Conservation (phyloP, 164 flowering plant species). For the Magnolia sinica region DNA sequence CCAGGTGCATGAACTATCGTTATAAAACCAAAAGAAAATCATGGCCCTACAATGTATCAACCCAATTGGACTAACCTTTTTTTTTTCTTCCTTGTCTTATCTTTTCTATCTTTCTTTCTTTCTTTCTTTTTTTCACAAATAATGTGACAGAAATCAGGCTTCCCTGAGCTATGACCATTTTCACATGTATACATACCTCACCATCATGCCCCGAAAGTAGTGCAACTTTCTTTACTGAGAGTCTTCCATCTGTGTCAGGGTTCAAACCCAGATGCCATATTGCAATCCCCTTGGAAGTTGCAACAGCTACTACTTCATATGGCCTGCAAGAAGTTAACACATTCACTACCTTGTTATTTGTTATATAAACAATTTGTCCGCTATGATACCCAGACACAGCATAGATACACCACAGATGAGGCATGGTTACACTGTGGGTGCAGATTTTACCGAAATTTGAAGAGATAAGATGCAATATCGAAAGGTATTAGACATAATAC, state of each 20-base stretch:
- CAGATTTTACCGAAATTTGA: no score
- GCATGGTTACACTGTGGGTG: no score
- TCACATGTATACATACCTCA: slow-evolving; percentile 48
- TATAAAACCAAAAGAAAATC: no score
- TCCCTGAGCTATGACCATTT: no score
- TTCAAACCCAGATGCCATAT: slow-evolving; percentile 83
- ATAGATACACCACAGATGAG: neutral
- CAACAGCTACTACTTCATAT: slow-evolving; percentile 84
- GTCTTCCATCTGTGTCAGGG: slow-evolving; percentile 76
- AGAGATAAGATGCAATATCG: no score
- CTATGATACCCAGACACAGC: neutral
- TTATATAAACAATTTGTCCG: neutral
- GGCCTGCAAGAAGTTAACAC: slow-evolving; percentile 47
- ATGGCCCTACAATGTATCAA: no score
- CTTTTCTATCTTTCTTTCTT: no score
- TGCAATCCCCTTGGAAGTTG: slow-evolving; percentile 75
- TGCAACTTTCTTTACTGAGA: slow-evolving; percentile 72
- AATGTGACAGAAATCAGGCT: no score
- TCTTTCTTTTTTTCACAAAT: no score
- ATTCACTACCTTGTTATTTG: neutral
- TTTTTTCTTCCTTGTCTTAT: no score
- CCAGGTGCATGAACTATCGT: no score
- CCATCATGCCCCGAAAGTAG: slow-evolving; percentile 73
- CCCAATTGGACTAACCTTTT: no score
- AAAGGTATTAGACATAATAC: neutral